Base-by-base conservation (phyloP, 768 basidiomycete species). In the Collybia mongolica region DNA sequence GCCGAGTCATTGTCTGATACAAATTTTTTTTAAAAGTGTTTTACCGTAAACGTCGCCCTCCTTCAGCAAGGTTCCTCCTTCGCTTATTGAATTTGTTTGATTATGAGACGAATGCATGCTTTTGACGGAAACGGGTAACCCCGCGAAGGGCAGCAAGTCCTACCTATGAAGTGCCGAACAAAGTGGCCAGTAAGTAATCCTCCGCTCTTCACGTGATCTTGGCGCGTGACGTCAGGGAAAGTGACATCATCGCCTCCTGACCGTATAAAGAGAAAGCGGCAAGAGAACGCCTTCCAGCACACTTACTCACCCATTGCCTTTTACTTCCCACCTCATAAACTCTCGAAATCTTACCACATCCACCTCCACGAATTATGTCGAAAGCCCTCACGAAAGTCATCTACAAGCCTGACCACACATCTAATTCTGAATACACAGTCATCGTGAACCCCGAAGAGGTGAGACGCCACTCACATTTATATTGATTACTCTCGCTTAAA, bases 381-480 rank as follows among this genome's bases (percentile, higher is more conserved):
- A 79, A 80, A 56, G 55, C 66, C 37, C 59, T 87, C 53, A 80
- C 81, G 48, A 84, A 88, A 72, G 78, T 93, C 62, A 72, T 92
- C 57, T 93, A 89, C 77, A 89, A 90, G 70, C 86, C 90, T 26
- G 82, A 85, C 60, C 64, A 79, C 47, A 80, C 85, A 57, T 81
- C 83, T 6, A 84, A 83, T 18, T 82, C 90, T 47, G 88, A 90
- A 69, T 93, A 69, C 72, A 79, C 77, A 50, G 68, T 86, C 64
- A 75, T 92, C 55, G 83, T 91, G 38, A 79, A 89, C 63, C 73
- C 74, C 2, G 71, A 62, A 47, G 79, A 83, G 80, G 90, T 91
- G 55, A 18, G 77, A 57, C 23, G 20, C 17, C 36, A 43, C 19
- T n/a, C 20, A 45, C 39, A n/a, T 37, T 3, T 42, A 39, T n/a